These are phyloP conservation scores for Sphagnurus paluster DNA, from an alignment of 1,284 basidiomycete genomes.

Conservation along the genomic window DNA sequence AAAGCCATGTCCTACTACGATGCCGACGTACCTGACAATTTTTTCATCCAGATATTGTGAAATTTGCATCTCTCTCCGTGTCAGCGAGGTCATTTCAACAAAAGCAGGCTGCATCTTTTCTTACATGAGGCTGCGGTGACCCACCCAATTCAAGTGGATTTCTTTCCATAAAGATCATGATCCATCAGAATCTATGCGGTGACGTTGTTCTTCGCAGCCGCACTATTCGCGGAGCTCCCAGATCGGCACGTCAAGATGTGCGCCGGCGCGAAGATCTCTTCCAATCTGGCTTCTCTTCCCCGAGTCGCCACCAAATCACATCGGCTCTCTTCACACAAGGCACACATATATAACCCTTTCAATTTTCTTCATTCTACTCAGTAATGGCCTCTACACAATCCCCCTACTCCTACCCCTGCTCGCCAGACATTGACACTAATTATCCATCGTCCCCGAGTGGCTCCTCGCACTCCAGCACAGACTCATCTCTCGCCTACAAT, in stretches of 20 bases:
- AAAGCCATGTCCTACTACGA: conserved; percentile 12
- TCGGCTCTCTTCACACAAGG: background rate
- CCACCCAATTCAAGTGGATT: too few relatives aligned
- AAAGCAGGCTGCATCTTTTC: too few relatives aligned
- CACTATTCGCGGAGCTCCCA: background rate
- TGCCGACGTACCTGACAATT: too few relatives aligned
- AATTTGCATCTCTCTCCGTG: too few relatives aligned
- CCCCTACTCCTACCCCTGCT: conserved; percentile 2
- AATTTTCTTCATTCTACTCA: background rate
- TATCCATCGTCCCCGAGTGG: conserved; percentile 18
- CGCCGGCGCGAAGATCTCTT: conserved; percentile 5
- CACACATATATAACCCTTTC: conserved; percentile 1
- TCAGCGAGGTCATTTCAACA: too few relatives aligned
- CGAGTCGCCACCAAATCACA: background rate
- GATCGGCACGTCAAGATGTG: conserved; percentile 4
- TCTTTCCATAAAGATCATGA: too few relatives aligned
- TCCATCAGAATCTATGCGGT: too few relatives aligned
- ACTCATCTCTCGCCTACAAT: background rate
- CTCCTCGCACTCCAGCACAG: conserved; percentile 8
- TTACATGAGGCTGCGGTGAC: too few relatives aligned
- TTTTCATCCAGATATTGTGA: too few relatives aligned
- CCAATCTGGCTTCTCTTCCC: background rate
- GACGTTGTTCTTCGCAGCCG: background rate
- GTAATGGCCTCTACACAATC: conserved; percentile 8
- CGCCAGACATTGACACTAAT: conserved; percentile 5